Evolutionary conservation across 2,329 filamentous ascomycete genomes (phyloP).

Genomic region (Lachnum nothofagi): DNA sequence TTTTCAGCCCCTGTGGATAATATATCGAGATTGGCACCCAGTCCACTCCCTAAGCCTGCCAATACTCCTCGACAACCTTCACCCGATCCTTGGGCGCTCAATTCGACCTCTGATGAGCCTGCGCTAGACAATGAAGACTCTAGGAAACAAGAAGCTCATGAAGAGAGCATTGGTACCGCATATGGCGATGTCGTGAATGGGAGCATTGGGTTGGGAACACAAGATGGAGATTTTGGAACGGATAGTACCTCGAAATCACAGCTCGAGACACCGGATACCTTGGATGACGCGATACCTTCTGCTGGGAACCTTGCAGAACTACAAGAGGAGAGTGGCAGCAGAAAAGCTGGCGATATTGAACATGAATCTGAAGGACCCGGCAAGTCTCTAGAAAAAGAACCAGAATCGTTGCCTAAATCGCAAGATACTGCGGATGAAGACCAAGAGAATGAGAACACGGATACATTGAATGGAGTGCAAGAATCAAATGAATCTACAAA

Average conservation of each 20-base stretch:
- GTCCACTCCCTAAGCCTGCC: slow-evolving; percentile 11
- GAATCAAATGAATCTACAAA: neutral
- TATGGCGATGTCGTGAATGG: neutral
- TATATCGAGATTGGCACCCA: slow-evolving; percentile 12
- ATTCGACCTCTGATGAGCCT: neutral
- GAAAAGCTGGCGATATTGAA: neutral
- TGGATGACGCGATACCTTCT: too few species aligned
- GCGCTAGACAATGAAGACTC: neutral
- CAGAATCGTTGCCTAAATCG: slow-evolving; percentile 2
- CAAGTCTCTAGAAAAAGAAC: neutral
- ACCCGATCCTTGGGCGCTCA: slow-evolving; percentile 28
- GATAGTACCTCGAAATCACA: too few species aligned
- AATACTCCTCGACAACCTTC: slow-evolving; percentile 21
- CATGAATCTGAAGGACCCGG: neutral
- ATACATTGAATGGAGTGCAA: neutral
- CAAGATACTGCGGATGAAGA: neutral
- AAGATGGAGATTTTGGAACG: neutral
- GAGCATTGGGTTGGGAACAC: neutral
- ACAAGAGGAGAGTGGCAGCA: neutral
- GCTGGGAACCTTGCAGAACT: neutral
- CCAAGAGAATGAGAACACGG: neutral
- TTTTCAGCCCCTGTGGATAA: neutral
- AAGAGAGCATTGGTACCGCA: neutral
- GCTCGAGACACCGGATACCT: too few species aligned
- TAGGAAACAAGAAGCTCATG: neutral